phyloP scores from a whole-genome alignment of 208 protist species.

The Porcisia hertigi region DNA sequence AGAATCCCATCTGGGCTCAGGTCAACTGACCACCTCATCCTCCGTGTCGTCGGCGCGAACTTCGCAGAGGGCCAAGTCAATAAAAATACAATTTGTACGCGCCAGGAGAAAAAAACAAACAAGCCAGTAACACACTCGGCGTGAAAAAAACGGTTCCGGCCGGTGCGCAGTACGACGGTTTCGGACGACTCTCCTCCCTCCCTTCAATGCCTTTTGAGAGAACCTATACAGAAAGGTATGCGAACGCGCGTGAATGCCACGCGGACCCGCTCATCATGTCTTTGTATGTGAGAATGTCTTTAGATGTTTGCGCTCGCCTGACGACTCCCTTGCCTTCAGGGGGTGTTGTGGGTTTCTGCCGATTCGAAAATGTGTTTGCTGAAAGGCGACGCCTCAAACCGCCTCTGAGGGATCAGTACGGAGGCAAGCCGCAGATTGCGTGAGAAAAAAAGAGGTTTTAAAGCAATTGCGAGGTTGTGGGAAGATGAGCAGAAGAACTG shows the following conservation, averaged over 20 bases:
- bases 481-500: background rate
- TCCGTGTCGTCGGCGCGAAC: background rate
- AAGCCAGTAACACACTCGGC: background rate
- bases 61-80: background rate
- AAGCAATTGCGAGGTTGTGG: background rate
- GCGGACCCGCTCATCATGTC: background rate
- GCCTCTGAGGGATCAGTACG: background rate
- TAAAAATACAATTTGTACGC: background rate
- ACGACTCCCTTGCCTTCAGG: too few relatives aligned
- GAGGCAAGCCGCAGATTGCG: background rate
- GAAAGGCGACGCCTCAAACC: background rate
- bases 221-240: background rate
- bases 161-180: background rate
- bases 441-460: background rate
- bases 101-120: background rate
- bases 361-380: background rate
- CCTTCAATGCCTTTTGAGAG: background rate
- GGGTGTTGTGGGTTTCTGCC: background rate
- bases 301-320: background rate
- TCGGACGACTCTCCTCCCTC: background rate
- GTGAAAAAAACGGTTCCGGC: background rate
- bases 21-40: constrained; percentile 21
- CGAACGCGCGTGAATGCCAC: background rate
- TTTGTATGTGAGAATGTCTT: background rate
- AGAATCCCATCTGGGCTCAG: constrained; percentile 14